These are phyloP conservation scores for Mycena latifolia DNA, from an alignment of 768 basidiomycete species.

Conservation along the genomic window DNA sequence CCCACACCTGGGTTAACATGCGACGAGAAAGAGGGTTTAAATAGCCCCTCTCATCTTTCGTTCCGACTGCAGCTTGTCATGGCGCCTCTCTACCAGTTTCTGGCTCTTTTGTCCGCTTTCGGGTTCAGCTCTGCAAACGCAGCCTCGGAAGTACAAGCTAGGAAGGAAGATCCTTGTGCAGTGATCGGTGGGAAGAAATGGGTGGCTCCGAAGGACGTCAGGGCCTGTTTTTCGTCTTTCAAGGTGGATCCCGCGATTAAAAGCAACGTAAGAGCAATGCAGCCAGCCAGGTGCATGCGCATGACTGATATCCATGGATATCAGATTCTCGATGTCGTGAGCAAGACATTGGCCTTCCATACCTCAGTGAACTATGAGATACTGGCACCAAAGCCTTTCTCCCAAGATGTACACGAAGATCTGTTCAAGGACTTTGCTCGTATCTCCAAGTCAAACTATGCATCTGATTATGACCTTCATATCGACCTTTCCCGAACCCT, in stretches of 20 bases:
- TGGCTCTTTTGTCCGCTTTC: slow-evolving; percentile 4
- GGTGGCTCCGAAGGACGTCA: slow-evolving; percentile 63
- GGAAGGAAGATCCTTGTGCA: slow-evolving; percentile 59
- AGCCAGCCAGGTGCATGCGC: not conserved
- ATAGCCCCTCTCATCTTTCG: not conserved
- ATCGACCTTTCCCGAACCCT: slow-evolving; percentile 66
- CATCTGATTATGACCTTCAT: slow-evolving; percentile 68
- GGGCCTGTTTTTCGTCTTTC: slow-evolving; percentile 65
- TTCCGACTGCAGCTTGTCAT: not conserved
- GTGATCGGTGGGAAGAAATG: slow-evolving; percentile 66
- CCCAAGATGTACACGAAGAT: slow-evolving; percentile 68
- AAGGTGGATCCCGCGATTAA: slow-evolving; percentile 60
- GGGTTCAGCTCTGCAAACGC: not conserved
- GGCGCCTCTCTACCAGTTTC: slow-evolving; percentile 15
- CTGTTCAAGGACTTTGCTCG: slow-evolving; percentile 63
- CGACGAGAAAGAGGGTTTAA: too few relatives aligned
- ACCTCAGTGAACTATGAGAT: slow-evolving; percentile 72
- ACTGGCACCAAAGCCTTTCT: slow-evolving; percentile 65
- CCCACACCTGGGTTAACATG: too few relatives aligned
- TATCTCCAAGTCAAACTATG: slow-evolving; percentile 57
- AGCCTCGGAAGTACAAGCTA: not conserved
- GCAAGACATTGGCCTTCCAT: slow-evolving; percentile 70
- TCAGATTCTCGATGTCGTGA: slow-evolving; percentile 67
- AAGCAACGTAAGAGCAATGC: slow-evolving; percentile 56
- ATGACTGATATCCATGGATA: not conserved